Evolutionary conservation across 139 green algal species (phyloP).

Genomic region (Eudorina sp.): DNA sequence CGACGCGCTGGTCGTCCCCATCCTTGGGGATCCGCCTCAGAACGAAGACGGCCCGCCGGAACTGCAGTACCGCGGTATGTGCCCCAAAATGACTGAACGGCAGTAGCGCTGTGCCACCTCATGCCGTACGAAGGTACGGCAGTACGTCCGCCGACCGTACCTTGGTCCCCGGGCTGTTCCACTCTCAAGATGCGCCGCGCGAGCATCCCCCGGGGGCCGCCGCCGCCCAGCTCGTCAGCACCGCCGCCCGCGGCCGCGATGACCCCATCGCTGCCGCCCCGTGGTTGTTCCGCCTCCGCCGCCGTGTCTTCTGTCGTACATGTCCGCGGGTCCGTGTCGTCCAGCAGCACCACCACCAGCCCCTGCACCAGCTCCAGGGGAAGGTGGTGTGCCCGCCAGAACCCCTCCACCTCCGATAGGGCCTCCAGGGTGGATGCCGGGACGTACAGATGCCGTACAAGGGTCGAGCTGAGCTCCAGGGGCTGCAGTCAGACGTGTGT

Average conservation of each 20-base stretch:
- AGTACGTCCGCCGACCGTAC: neutral
- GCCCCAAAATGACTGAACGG: too few relatives aligned
- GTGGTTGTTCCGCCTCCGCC: neutral
- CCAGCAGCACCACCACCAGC: slow-evolving; percentile 21
- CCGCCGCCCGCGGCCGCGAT: neutral
- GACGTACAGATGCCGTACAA: neutral
- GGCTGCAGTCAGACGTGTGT: neutral
- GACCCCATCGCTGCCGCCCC: neutral
- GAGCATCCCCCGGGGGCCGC: neutral
- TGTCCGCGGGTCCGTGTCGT: too few relatives aligned
- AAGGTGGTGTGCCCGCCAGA: slow-evolving; percentile 25
- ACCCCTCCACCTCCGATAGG: slow-evolving; percentile 20
- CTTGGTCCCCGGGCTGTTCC: neutral
- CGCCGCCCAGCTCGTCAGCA: neutral
- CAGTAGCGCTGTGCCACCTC: too few relatives aligned
- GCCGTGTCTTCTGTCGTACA: neutral
- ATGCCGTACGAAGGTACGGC: neutral
- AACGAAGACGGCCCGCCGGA: too few relatives aligned
- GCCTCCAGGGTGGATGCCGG: neutral
- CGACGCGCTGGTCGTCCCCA: too few relatives aligned
- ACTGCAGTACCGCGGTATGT: too few relatives aligned
- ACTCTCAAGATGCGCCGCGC: neutral
- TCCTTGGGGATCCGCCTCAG: too few relatives aligned
- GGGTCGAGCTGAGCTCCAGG: neutral
- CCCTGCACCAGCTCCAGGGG: slow-evolving; percentile 8